These are phyloP conservation scores for Naganishia sp. DNA, from an alignment of 1,284 basidiomycete genomes.

Conservation along the genomic window DNA sequence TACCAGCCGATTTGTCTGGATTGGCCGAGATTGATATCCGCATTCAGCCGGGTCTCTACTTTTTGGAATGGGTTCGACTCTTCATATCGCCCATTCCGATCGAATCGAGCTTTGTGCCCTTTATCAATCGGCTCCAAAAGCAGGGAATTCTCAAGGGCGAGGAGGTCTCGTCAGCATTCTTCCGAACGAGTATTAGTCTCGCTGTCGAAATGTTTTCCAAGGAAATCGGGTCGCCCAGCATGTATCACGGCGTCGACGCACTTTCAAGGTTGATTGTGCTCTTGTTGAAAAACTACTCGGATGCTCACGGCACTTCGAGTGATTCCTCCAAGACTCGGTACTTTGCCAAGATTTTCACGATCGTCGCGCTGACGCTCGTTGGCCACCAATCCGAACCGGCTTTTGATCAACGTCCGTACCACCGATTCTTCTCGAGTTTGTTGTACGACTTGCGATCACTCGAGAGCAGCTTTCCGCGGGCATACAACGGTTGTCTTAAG, in stretches of 20 bases:
- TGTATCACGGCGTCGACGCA: constrained; percentile 92
- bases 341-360: constrained; percentile 95
- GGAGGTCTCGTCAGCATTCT: constrained; percentile 96
- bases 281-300: constrained; percentile 99
- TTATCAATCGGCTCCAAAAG: constrained; percentile 92
- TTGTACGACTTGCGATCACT: constrained; percentile 86
- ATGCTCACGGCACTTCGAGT: constrained; percentile 67
- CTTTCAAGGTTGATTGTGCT: constrained; percentile 93
- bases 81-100: constrained; percentile 74
- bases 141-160: constrained; percentile 96
- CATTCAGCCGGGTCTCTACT: constrained; percentile 55
- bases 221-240: constrained; percentile 74
- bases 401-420: constrained; percentile 98
- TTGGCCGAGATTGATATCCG: constrained; percentile 44
- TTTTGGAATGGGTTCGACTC: constrained; percentile 86
- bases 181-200: constrained; percentile 94
- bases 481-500: constrained; percentile 85
- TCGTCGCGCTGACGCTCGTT: constrained; percentile 92
- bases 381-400: constrained; percentile 88
- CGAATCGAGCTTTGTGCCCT: constrained; percentile 96
- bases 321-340: constrained; percentile 95
- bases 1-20: constrained; percentile 15
- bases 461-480: constrained; percentile 76
- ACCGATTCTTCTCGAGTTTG: constrained; percentile 96
- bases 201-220: constrained; percentile 91